phyloP scores from a whole-genome alignment of 352 stramenopile species.

The Paralagenidium karlingii region DNA sequence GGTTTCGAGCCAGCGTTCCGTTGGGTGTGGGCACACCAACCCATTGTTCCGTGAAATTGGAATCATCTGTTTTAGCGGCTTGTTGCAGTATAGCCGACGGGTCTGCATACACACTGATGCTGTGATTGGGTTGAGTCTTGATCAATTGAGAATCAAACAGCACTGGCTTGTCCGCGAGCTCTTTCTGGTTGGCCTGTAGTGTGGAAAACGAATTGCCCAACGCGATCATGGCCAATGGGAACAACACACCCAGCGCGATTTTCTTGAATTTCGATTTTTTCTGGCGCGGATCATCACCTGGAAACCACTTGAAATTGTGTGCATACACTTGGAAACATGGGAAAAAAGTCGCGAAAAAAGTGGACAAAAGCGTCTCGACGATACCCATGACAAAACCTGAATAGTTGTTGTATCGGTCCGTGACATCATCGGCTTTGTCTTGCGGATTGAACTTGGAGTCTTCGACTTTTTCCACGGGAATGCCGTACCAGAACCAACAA shows the following conservation, averaged over 20 bases:
- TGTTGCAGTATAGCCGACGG: too few species aligned
- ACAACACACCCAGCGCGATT: constrained; percentile 39
- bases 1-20: too few species aligned
- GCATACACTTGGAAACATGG: constrained; percentile 48
- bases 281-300: constrained; percentile 22
- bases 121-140: too few species aligned
- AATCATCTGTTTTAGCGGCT: too few species aligned
- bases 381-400: constrained; percentile 52
- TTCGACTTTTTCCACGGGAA: too few species aligned
- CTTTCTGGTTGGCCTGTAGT: constrained; percentile 38
- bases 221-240: constrained; percentile 36
- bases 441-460: too few species aligned
- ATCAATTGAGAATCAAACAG: too few species aligned
- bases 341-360: constrained; percentile 34
- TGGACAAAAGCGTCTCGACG: constrained; percentile 27
- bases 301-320: constrained; percentile 46
- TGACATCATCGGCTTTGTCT: constrained; percentile 13
- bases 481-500: too few species aligned
- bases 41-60: too few species aligned
- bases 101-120: too few species aligned
- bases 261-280: constrained; percentile 45
- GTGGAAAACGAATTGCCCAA: constrained; percentile 34
- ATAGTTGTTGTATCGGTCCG: constrained; percentile 33
- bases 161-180: constrained; percentile 12
- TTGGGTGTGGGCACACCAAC: too few species aligned